Evolutionary conservation across 2,329 filamentous ascomycete genomes (phyloP).

Genomic region (Sporothrix phasma): DNA sequence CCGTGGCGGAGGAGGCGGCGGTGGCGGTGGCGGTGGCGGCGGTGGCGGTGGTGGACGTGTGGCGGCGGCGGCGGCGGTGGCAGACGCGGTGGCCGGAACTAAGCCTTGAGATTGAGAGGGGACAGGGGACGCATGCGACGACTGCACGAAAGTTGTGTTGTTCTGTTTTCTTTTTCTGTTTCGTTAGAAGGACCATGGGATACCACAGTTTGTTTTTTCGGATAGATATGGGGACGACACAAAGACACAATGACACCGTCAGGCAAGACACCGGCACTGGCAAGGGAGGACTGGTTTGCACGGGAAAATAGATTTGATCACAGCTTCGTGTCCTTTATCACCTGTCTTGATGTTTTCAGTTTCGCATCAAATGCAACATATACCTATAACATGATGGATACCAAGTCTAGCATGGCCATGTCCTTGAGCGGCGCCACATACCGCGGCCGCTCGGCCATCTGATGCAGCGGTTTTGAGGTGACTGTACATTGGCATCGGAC

Average conservation of each 20-base stretch:
- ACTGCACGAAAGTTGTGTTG: no score
- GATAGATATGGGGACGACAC: background rate
- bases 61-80: constrained; percentile 19
- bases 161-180: no score
- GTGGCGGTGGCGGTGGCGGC: background rate
- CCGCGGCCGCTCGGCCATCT: background rate
- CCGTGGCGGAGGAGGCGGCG: constrained; percentile 11
- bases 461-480: background rate
- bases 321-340: no score
- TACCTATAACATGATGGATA: no score
- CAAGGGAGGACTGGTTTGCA: background rate
- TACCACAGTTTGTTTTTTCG: background rate
- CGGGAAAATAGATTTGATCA: background rate
- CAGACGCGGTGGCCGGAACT: background rate
- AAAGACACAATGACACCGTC: no score
- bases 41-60: constrained; percentile 8
- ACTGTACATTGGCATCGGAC: background rate
- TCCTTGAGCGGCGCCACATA: background rate
- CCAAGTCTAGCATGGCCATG: constrained; percentile 7
- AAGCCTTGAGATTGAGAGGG: background rate
- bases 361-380: no score
- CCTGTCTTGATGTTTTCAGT: no score
- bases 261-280: background rate
- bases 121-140: background rate
- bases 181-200: background rate